A percentile compares a stretch with the other conserved stretches of the same genome.
Evolutionary conservation across 1,284 basidiomycete species (phyloP).

Genomic region (Naganishia sp.): DNA sequence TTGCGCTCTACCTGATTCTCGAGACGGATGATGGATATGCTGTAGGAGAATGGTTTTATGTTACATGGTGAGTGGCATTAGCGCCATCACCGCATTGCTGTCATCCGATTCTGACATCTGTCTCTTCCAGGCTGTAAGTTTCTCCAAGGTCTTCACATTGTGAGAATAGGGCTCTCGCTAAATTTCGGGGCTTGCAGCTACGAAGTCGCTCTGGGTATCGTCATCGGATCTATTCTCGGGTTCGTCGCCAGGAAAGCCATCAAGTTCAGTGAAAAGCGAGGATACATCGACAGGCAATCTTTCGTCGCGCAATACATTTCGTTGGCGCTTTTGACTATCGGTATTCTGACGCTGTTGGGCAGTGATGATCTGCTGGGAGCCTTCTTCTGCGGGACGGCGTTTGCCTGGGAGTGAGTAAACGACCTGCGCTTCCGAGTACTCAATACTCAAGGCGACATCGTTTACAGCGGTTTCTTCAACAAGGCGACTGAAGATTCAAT

Average conservation of each 20-base stretch:
- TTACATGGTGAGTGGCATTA: conserved; percentile 62
- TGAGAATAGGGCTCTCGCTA: conserved; percentile 14
- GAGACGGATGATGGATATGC: conserved; percentile 68
- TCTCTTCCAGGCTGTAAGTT: conserved; percentile 20
- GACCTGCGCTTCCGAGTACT: neutral
- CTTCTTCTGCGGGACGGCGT: conserved; percentile 92
- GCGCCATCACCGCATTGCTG: neutral
- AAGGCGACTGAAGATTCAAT: conserved; percentile 91
- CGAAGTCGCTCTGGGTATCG: conserved; percentile 76
- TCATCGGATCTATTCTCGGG: conserved; percentile 79
- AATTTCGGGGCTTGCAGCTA: conserved; percentile 57
- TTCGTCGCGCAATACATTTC: conserved; percentile 88
- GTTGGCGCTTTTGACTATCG: conserved; percentile 75
- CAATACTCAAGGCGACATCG: neutral
- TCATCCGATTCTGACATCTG: neutral
- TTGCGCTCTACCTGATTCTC: conserved; percentile 85
- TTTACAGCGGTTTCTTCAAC: conserved; percentile 79
- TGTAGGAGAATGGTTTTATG: conserved; percentile 66
- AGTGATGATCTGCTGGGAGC: conserved; percentile 91
- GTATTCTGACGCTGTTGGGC: conserved; percentile 80
- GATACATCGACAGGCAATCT: conserved; percentile 93
- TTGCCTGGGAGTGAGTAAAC: conserved; percentile 79
- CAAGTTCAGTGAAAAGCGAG: conserved; percentile 87
- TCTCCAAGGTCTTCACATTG: neutral
- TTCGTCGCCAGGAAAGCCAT: conserved; percentile 85